phyloP scores from a whole-genome alignment of 1,284 basidiomycete species.

The Ceratobasidium papillatum region DNA sequence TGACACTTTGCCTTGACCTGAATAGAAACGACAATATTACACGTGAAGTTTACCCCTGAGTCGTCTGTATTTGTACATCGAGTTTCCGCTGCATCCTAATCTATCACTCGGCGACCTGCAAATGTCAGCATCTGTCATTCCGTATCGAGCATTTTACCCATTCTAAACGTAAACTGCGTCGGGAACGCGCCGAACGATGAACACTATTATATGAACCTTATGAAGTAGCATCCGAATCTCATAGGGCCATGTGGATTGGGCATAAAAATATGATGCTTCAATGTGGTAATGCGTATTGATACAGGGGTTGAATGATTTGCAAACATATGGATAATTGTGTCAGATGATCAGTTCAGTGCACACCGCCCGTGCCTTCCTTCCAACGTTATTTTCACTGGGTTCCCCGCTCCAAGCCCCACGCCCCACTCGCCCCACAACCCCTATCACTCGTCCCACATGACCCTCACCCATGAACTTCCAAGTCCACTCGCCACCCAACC shows the following conservation, averaged over 20 bases:
- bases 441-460: not conserved
- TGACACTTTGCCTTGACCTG: constrained; percentile 1
- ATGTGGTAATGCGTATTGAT: constrained; percentile 8
- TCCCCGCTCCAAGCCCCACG: constrained; percentile 1
- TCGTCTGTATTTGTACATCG: not conserved
- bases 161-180: not conserved
- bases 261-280: constrained; percentile 34
- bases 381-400: constrained; percentile 2
- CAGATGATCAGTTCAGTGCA: constrained; percentile 9
- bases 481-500: not conserved
- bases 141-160: not conserved
- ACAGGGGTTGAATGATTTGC: constrained; percentile 28
- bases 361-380: not conserved
- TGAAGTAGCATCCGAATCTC: not conserved
- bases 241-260: not conserved
- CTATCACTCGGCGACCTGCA: not conserved
- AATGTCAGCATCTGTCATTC: not conserved
- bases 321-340: not conserved
- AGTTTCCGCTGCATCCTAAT: not conserved
- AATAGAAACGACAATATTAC: constrained; percentile 26
- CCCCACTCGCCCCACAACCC: constrained; percentile 3
- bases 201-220: not conserved
- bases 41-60: constrained; percentile 9
- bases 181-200: not conserved
- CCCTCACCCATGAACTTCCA: not conserved